Base-by-base conservation (phyloP, 371 early-diverging fungal genomes). In the Cokeromyces recurvatus region DNA sequence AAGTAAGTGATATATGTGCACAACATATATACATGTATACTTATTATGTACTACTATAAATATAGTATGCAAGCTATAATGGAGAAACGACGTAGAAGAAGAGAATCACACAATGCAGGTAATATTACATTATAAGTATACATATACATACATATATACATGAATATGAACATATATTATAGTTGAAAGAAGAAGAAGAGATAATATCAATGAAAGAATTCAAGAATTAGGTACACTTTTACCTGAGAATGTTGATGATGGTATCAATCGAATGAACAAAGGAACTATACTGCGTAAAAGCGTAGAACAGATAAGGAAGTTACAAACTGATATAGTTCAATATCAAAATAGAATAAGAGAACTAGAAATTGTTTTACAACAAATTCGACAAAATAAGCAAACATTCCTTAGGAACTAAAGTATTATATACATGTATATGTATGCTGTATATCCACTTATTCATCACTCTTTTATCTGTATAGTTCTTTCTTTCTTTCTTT, bases 131-230 rank as follows among this genome's bases (percentile, higher is more conserved):
- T n/a, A n/a, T n/a, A n/a, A n/a, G n/a, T n/a, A n/a, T n/a, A n/a
- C n/a, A n/a, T n/a, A n/a, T n/a, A n/a, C n/a, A n/a, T n/a, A 5
- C 29, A 27, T 27, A 27, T 7, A 27, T 11, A 27, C 5, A 27
- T 7, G 7, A 27, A 11, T 27, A 27, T 7, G 29, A 27, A 27
- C 29, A 27, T 7, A 27, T 27, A 27, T 27, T 7, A 5, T 51
- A 79, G 94, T 97, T 16, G 97, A 97, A 58, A 78, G 96, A 48
- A 84, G 97, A 34, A 78, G 97, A 38, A 78, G 97, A 32, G 97
- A 97, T 59, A 92, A 94, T 74, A 97, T 97, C 64, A 97, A 97
- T 65, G 97, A 96, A 59, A 86, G 90, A 57, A 97, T 97, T 54
- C 90, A 92, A 56, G 96, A 96, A 61, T 78, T 97, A 24, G 79